These are phyloP conservation scores for Mycena indigotica DNA, from an alignment of 768 basidiomycete species.

Conservation along the genomic window DNA sequence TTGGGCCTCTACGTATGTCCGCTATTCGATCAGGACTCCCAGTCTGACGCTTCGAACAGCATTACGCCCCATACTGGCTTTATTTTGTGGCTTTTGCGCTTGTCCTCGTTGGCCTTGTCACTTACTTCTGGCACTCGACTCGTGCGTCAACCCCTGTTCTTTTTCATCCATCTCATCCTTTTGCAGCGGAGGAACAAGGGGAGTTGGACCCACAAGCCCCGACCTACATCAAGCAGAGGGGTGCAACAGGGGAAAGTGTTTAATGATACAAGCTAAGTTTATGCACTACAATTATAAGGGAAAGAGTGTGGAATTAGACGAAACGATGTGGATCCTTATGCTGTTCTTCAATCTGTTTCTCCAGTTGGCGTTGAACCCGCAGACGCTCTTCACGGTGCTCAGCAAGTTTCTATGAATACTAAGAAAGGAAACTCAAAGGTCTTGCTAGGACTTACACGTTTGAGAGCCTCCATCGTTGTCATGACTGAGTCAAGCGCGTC, in stretches of 20 bases:
- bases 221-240: slow-evolving; percentile 48
- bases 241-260: slow-evolving; percentile 23
- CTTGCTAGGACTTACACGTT: slow-evolving; percentile 48
- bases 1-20: slow-evolving; percentile 53
- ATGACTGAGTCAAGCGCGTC: slow-evolving; percentile 65
- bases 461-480: slow-evolving; percentile 57
- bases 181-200: slow-evolving; percentile 74
- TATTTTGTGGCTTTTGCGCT: slow-evolving; percentile 82
- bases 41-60: slow-evolving; percentile 43
- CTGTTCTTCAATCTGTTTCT: slow-evolving; percentile 34
- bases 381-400: slow-evolving; percentile 56
- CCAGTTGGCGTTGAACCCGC: slow-evolving; percentile 28
- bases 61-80: slow-evolving; percentile 83
- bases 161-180: neutral
- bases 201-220: slow-evolving; percentile 60
- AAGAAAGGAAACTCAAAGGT: slow-evolving; percentile 26
- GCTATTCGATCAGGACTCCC: neutral
- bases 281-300: slow-evolving; percentile 20
- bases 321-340: slow-evolving; percentile 33
- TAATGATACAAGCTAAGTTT: slow-evolving; percentile 20
- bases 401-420: slow-evolving; percentile 46
- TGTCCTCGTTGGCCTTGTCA: slow-evolving; percentile 70
- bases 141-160: slow-evolving; percentile 51
- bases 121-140: slow-evolving; percentile 85
- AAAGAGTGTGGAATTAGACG: slow-evolving; percentile 28